Evolutionary conservation across 805 yeast genomes (phyloP).

Genomic region (Schizosaccharomyces osmophilus): DNA sequence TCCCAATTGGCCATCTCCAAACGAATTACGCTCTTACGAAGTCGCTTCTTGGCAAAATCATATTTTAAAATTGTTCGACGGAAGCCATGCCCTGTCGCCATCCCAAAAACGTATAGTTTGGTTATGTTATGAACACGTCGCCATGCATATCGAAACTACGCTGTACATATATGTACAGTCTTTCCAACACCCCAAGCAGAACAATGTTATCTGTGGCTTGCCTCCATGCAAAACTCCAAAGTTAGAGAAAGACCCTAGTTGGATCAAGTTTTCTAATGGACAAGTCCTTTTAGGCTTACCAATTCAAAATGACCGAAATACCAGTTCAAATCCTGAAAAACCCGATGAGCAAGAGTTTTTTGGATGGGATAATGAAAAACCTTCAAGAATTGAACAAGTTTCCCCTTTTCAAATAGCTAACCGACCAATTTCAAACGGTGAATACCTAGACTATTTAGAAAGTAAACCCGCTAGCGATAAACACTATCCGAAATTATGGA

Average conservation of each 20-base stretch:
- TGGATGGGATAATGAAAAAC: slow-evolving; percentile 10
- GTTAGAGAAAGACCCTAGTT: neutral
- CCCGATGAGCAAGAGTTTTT: neutral
- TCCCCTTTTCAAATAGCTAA: slow-evolving; percentile 5
- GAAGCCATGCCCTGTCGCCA: neutral
- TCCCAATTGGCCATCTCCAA: slow-evolving; percentile 6
- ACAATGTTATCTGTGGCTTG: too few relatives aligned
- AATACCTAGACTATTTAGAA: slow-evolving; percentile 5
- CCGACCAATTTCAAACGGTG: slow-evolving; percentile 7
- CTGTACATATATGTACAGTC: slow-evolving; percentile 8
- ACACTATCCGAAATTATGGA: slow-evolving; percentile 6
- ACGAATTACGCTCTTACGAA: slow-evolving; percentile 4
- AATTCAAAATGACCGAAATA: too few relatives aligned
- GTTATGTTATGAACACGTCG: slow-evolving; percentile 9
- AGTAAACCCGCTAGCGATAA: neutral
- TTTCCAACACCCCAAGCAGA: neutral
- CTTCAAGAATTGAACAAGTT: slow-evolving; percentile 1
- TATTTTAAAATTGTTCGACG: neutral
- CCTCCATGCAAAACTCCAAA: neutral
- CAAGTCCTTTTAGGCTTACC: neutral
- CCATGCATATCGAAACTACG: slow-evolving; percentile 10
- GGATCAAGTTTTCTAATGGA: neutral
- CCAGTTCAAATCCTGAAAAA: neutral
- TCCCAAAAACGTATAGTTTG: slow-evolving; percentile 6
- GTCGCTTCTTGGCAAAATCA: slow-evolving; percentile 5